Evolutionary conservation across 805 yeast species (phyloP).

Genomic region (Candida loeiensis): DNA sequence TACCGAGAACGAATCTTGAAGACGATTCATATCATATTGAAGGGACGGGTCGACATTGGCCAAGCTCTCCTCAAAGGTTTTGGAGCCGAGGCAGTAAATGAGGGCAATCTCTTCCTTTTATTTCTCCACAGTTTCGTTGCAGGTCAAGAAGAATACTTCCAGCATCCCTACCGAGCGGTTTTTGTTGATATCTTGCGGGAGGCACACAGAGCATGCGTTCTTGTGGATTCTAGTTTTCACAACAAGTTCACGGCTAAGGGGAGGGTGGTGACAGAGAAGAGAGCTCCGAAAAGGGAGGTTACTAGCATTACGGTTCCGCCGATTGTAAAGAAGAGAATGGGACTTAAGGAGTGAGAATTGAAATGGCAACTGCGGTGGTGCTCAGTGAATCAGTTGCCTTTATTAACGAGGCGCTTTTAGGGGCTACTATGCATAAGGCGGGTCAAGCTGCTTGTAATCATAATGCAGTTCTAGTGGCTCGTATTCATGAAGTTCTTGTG

Average conservation of each 20-base stretch:
- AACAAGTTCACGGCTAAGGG: conserved; percentile 11
- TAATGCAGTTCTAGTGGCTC: too few species aligned
- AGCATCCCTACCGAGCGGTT: not conserved
- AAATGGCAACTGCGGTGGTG: too few species aligned
- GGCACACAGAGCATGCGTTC: conserved; percentile 8
- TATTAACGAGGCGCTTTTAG: too few species aligned
- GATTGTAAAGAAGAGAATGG: conserved; percentile 16
- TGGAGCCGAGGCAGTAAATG: not conserved
- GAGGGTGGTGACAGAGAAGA: not conserved
- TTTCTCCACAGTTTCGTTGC: conserved; percentile 12
- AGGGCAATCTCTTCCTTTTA: conserved; percentile 10
- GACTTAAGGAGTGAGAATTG: not conserved
- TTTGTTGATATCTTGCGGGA: conserved; percentile 8
- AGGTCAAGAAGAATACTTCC: conserved; percentile 13
- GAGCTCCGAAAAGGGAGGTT: conserved; percentile 3
- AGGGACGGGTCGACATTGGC: not conserved
- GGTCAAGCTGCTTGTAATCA: too few species aligned
- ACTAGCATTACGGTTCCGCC: conserved; percentile 13
- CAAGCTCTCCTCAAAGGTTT: conserved; percentile 4
- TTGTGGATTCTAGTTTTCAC: conserved; percentile 8
- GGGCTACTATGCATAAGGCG: too few species aligned
- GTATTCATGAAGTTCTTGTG: too few species aligned
- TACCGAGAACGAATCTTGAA: not conserved
- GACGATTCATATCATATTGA: not conserved
- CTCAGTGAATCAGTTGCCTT: too few species aligned